Evolutionary conservation across 129 eudicot genomes (phyloP).

Genomic region (Glebionis coronaria): DNA sequence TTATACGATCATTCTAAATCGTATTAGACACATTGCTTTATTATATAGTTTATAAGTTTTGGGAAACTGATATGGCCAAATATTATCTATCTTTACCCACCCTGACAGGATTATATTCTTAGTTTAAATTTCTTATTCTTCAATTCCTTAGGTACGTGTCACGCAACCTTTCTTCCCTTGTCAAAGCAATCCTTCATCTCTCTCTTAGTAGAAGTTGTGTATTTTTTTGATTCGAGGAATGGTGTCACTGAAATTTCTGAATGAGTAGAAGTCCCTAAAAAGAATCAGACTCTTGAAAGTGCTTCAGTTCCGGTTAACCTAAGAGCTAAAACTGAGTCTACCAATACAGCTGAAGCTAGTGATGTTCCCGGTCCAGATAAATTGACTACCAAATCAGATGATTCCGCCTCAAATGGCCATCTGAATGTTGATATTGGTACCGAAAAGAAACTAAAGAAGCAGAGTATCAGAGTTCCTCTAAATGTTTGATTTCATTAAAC

Average conservation of each 20-base stretch:
- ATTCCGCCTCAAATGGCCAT: slow-evolving; percentile 43
- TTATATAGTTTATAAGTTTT: no score
- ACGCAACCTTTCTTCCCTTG: slow-evolving; percentile 84
- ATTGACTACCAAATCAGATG: slow-evolving; percentile 30
- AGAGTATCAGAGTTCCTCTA: slow-evolving; percentile 79
- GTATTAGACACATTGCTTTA: no score
- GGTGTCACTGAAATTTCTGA: slow-evolving; percentile 91
- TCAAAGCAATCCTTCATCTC: slow-evolving; percentile 89
- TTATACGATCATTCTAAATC: no score
- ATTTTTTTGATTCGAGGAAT: slow-evolving; percentile 78
- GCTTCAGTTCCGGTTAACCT: slow-evolving; percentile 61
- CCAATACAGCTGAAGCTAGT: slow-evolving; percentile 46
- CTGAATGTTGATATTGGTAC: slow-evolving; percentile 48
- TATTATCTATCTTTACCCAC: no score
- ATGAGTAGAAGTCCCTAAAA: slow-evolving; percentile 94
- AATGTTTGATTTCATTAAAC: slow-evolving; percentile 43
- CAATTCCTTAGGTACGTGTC: slow-evolving; percentile 58
- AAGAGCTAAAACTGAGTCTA: slow-evolving; percentile 43
- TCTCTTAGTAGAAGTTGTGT: slow-evolving; percentile 90
- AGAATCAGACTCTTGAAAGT: slow-evolving; percentile 76
- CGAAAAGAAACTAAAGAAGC: slow-evolving; percentile 92
- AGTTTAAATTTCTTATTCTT: slow-evolving; percentile 6
- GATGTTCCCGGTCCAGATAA: slow-evolving; percentile 42
- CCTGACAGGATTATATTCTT: background rate
- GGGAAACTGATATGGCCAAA: no score